A percentile compares a stretch with the other conserved stretches of the same genome.
These are phyloP conservation scores for Cyanodermella asteris DNA, from an alignment of 2,329 filamentous ascomycete species.

Conservation along the genomic window DNA sequence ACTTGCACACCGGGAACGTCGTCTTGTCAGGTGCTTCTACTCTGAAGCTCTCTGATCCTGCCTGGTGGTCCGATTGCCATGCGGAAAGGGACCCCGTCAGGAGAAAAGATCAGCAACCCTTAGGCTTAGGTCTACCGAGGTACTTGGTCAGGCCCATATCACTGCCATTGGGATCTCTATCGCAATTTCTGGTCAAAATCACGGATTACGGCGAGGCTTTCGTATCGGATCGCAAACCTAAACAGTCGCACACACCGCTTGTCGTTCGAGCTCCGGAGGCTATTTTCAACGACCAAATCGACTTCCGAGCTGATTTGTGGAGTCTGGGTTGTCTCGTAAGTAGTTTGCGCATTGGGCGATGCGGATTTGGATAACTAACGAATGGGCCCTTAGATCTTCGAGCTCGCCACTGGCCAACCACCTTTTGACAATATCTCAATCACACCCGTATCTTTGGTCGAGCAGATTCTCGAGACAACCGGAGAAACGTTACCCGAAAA, in stretches of 20 bases:
- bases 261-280: slow-evolving; percentile 9
- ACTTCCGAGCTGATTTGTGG: slow-evolving; percentile 7
- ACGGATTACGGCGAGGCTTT: slow-evolving; percentile 9
- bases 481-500: slow-evolving; percentile 4
- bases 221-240: slow-evolving; percentile 5
- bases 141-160: slow-evolving; percentile 6
- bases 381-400: slow-evolving; percentile 7
- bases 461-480: slow-evolving; percentile 8
- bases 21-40: slow-evolving; percentile 4
- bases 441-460: slow-evolving; percentile 8
- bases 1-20: slow-evolving; percentile 8
- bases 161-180: slow-evolving; percentile 2
- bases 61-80: too few relatives aligned
- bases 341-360: neutral
- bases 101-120: slow-evolving; percentile 3
- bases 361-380: slow-evolving; percentile 1
- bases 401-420: slow-evolving; percentile 8
- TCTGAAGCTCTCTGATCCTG: slow-evolving; percentile 5
- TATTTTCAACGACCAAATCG: slow-evolving; percentile 6
- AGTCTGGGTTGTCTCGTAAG: slow-evolving; percentile 7
- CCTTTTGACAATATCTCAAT: slow-evolving; percentile 9
- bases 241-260: slow-evolving; percentile 6
- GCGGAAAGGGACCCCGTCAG: slow-evolving; percentile 4
- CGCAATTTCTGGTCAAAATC: slow-evolving; percentile 6
- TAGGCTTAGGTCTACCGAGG: slow-evolving; percentile 5